Evolutionary conservation across 345 rosid genomes (phyloP), one percentile per base, ranked within the genome.

Genomic region (Populus pruinosa): DNA sequence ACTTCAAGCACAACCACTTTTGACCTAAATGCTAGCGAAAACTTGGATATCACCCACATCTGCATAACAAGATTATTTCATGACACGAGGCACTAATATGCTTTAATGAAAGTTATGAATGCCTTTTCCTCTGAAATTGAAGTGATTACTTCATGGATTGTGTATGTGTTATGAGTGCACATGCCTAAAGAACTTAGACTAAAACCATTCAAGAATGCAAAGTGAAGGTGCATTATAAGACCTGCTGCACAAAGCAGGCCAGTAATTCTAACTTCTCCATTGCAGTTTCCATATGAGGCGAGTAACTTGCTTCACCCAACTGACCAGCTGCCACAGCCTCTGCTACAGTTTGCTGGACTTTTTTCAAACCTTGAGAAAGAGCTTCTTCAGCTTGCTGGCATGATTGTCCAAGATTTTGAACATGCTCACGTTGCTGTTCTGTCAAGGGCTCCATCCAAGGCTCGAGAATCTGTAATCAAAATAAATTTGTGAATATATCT

Each of bases 381-480:
- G 99, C 98, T 76, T 96, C 98, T 89, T 96, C 99, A 3, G 97
- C 98, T 84, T 96, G 99, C 78, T 96, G 97, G 86, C 98, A 93
- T 62, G 96, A 87, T 71, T 87, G 85, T 74, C 25, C 81, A 64
- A 96, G 78, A 76, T 84, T 90, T 68, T 70, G 63, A 31, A 89
- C 89, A 65, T 87, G 88, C 69, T 85, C 11, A 29, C 79, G 13
- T 65, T 96, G 98, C 55, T 83, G 86, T 5, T 93, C 96, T 31
- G 92, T 82, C 85, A 96, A 70, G 59, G 90, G 87, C 41, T 92
- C 89, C 63, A 95, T 88, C 79, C 91, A 92, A 49, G 97, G 91
- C 82, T 79, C 59, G 4, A 95, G 88, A 73, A 93, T 93, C 99
- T 95, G 88, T 47, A 80, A 75, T 74, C 73, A 71, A 72, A 14